Base-by-base conservation (phyloP, 1,139 yeast genomes). In the Arxiozyma bovina region DNA sequence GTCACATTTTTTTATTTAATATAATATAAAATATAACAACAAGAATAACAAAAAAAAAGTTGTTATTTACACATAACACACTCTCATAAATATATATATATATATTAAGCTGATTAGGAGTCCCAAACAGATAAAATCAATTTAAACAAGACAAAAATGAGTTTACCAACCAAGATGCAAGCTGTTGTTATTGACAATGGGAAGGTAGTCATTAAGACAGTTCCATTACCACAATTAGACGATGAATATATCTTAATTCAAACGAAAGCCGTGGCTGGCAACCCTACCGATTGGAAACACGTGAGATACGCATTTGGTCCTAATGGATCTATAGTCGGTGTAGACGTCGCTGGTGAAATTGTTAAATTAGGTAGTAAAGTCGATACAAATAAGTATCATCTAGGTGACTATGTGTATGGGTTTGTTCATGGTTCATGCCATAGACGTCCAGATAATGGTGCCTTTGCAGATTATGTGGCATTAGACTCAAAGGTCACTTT, bases 241-340 rank as follows among this genome's bases (percentile, higher is more conserved):
- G 73, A 72, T 22, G 73, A 74, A 51, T 74, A 75, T 60, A 63
- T 84, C 11, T 67, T 85, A 42, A 66, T 86, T 58, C 78, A 80
- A 66, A 74, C 82, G 3, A 70, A 70, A 42, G 84, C 91, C 1
- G 77, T 69, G 52, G 89, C 88, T 8, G 74, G 77, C 41, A 86
- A 86, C 65, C 93, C 93, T 44, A 80, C 87, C 17, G 93, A 87
- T 65, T 85, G 86, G 85, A 83, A 83, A 62, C 86, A 82, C 59
- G 63, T 75, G 43, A 73, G 62, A 7, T 65, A 54, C 50, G 63
- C 70, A 7, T 61, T 71, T 55, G 77, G 76, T n/a, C 63, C 69
- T 0, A 70, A 74, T 41, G 87, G 83, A 22, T 65, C 74, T 45
- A 74, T 78, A 50, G 64, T 72, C 22, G 87, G 87, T 18, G 73